Percentiles rank a stretch among this genome's conserved stretches.
phyloP scores from a whole-genome alignment of 306 rosid species.

The Ziziphus jujuba region DNA sequence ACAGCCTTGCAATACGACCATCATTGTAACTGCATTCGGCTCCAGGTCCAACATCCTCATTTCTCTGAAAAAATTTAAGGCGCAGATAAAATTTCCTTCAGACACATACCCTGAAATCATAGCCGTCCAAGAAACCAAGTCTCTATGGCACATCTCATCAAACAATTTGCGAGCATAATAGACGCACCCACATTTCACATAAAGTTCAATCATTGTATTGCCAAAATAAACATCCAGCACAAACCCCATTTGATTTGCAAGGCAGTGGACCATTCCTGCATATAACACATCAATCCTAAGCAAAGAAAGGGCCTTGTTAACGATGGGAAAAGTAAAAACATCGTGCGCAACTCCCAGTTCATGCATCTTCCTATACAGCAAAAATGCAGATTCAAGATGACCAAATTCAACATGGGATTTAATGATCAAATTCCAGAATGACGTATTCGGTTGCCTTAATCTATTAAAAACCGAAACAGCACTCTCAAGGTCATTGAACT shows the following conservation, averaged over 20 bases:
- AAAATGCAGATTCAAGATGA: constrained; percentile 30
- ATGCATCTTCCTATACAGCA: constrained; percentile 43
- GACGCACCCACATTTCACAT: constrained; percentile 35
- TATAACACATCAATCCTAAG: constrained; percentile 14
- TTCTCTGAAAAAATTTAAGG: constrained; percentile 31
- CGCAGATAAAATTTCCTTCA: constrained; percentile 20
- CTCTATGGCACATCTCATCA: constrained; percentile 40
- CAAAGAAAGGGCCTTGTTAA: constrained; percentile 34
- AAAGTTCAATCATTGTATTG: constrained; percentile 49
- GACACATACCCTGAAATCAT: constrained; percentile 44
- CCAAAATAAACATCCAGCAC: constrained; percentile 47
- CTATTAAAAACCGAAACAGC: constrained; percentile 29
- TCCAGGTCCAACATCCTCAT: constrained; percentile 40
- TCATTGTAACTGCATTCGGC: constrained; percentile 47
- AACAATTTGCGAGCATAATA: constrained; percentile 33
- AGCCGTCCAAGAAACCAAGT: constrained; percentile 58
- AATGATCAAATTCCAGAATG: constrained; percentile 44
- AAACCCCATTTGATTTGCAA: constrained; percentile 46
- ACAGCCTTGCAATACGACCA: constrained; percentile 48
- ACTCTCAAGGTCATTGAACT: constrained; percentile 33
- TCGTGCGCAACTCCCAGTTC: constrained; percentile 41
- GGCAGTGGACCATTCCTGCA: constrained; percentile 54
- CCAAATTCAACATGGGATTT: constrained; percentile 44
- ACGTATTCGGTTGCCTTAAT: constrained; percentile 23
- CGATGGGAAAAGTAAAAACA: constrained; percentile 42